Evolutionary conservation across 306 rosid genomes (phyloP).

Genomic region (Corylus americana): DNA sequence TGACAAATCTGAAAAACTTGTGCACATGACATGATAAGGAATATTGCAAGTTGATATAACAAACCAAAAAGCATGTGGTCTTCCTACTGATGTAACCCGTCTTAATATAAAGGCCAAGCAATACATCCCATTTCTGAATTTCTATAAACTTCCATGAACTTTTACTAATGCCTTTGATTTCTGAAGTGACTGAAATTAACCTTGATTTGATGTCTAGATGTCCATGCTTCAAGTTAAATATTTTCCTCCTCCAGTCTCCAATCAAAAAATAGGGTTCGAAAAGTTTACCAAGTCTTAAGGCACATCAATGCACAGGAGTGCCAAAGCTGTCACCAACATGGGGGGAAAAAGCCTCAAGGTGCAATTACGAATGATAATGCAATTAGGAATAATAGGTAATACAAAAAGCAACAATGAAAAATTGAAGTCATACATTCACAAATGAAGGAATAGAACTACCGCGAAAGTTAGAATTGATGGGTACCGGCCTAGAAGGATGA

Average conservation of each 20-base stretch:
- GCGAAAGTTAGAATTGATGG: too few species aligned
- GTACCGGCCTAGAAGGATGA: too few species aligned
- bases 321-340: constrained; percentile 4
- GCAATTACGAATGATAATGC: not conserved
- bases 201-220: not conserved
- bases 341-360: not conserved
- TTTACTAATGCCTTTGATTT: not conserved
- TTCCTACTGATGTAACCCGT: not conserved
- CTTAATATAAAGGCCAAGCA: not conserved
- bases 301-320: not conserved
- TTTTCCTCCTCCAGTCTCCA: not conserved
- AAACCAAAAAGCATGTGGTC: not conserved
- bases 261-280: not conserved
- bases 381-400: not conserved
- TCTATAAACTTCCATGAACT: not conserved
- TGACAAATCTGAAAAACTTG: not conserved
- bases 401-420: not conserved
- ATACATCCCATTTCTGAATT: not conserved
- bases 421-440: too few species aligned
- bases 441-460: too few species aligned
- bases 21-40: not conserved
- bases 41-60: not conserved
- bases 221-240: not conserved
- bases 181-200: not conserved
- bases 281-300: not conserved